Base-by-base conservation (phyloP, 1,139 yeast genomes). In the Kodamaea suecica region DNA sequence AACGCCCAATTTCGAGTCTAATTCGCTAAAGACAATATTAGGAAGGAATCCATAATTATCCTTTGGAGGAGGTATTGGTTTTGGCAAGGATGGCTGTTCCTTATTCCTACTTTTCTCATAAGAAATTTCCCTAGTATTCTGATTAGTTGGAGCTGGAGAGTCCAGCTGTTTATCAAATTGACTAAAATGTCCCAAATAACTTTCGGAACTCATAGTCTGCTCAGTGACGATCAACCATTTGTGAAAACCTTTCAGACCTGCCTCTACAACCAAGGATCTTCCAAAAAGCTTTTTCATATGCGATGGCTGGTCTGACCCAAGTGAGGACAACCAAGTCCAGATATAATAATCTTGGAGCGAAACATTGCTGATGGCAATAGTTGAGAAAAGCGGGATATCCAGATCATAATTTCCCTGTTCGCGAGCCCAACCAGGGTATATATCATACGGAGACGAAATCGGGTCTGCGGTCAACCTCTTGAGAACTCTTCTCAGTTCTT, bases 291-390 rank as follows among this genome's bases (percentile, higher is more conserved):
- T 73, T 55, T 84, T 84, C 47, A 80, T 76, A 20, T 65, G 61
- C 26, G 72, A 66, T 1, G 88, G 78, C 53, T 85, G 86, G 50
- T 87, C 96, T 29, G 80, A 73, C 0, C 86, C 86, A 17, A 86
- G 57, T 2, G 88, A 75, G 3, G 88, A 79, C 48, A 86, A 65
- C 96, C 96, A 87, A 0, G 95, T 77, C 95, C 95, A 87, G 19
- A 86, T 84, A 50, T 82, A 86, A 53, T 84, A 87, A 53, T 87
- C 96, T 57, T 85, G 95, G 21, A 87, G 76, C 2, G 86, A 73
- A 1, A 84, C 82, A 42, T 84, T 75, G 12, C 76, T 63, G 11
- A 83, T 73, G 3, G 70, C 59, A 2, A 86, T 79, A 20, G 79
- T 74, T 3, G 70, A 59, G 39, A 52, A 62, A 16, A 61, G 48